Evolutionary conservation across 208 protist genomes (phyloP).

Genomic region (Naegleria lovaniensis): DNA sequence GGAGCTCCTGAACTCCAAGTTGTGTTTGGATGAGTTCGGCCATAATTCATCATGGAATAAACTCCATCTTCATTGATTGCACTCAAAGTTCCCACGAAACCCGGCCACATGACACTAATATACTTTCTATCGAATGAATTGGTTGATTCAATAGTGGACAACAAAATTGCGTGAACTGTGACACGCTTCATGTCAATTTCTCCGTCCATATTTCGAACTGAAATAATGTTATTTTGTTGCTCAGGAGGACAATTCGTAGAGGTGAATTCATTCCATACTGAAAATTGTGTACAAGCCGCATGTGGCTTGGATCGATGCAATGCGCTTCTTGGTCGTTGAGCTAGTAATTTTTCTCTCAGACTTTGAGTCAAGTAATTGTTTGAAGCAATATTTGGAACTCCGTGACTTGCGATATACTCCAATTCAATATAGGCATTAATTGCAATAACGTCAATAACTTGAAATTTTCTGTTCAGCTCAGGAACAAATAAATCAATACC

Average conservation of each 20-base stretch:
- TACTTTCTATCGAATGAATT: not conserved
- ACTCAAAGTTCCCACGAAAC: not conserved
- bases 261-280: not conserved
- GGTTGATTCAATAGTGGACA: not conserved
- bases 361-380: not conserved
- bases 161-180: not conserved
- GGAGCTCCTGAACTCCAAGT: not conserved
- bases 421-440: constrained; percentile 10
- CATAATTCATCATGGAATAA: constrained; percentile 5
- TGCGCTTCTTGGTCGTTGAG: not conserved
- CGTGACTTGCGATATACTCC: not conserved
- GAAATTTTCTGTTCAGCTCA: not conserved
- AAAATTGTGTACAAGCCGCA: constrained; percentile 10
- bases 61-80: constrained; percentile 2
- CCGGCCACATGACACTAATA: not conserved
- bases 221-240: not conserved
- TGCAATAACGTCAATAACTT: not conserved
- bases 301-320: not conserved
- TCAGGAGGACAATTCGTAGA: not conserved
- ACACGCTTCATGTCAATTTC: not conserved
- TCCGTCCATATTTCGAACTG: constrained; percentile 11
- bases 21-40: not conserved
- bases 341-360: no score
- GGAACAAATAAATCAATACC: not conserved
- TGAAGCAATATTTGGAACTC: not conserved